These are phyloP conservation scores for Pseudocercospora crystallina DNA, from an alignment of 2,329 filamentous ascomycete species.

Conservation along the genomic window DNA sequence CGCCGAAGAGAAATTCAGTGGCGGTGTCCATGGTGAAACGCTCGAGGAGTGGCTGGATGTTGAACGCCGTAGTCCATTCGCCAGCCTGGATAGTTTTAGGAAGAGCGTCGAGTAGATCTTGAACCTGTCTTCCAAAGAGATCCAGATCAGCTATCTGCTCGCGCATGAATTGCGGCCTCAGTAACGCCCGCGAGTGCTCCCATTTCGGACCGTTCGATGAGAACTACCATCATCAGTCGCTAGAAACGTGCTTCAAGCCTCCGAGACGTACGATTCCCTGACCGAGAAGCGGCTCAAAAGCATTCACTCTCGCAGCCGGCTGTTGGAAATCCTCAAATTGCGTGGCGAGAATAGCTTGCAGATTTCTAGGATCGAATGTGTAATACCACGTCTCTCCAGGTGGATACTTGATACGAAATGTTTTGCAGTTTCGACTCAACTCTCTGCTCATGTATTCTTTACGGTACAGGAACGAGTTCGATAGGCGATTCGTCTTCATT, in stretches of 20 bases:
- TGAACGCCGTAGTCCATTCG: not conserved
- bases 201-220: conserved; percentile 3
- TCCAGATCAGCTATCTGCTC: not conserved
- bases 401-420: not conserved
- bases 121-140: conserved; percentile 2
- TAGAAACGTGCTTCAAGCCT: not conserved
- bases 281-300: not conserved
- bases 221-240: not conserved
- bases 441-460: not conserved
- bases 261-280: not conserved
- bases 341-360: not conserved
- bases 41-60: conserved; percentile 6
- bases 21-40: conserved; percentile 10
- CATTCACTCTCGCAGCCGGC: not conserved
- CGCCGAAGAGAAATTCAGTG: conserved; percentile 5
- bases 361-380: not conserved
- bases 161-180: conserved; percentile 7
- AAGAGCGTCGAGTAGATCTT: not conserved
- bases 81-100: not conserved
- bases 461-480: not conserved
- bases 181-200: conserved; percentile 7
- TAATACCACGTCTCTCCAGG: not conserved
- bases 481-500: not conserved
- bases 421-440: not conserved
- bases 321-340: conserved; percentile 1